These are phyloP conservation scores for Penicillium bialowiezense DNA, from an alignment of 495 filamentous ascomycete species.

Conservation along the genomic window DNA sequence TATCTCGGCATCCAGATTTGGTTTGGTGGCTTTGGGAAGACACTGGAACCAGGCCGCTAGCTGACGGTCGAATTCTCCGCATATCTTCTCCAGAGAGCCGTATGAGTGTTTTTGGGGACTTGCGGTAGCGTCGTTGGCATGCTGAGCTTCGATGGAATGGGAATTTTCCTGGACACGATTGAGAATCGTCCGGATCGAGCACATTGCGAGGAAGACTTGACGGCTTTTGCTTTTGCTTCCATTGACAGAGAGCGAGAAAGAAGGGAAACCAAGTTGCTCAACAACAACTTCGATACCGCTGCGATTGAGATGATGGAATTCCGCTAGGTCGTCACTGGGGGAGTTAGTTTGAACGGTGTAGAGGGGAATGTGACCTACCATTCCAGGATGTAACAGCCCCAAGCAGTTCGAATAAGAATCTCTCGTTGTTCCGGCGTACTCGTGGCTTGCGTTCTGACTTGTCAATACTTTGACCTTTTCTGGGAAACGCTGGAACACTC, in stretches of 20 bases:
- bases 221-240: constrained; percentile 1
- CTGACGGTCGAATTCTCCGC: constrained; percentile 15
- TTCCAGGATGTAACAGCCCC: constrained; percentile 21
- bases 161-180: constrained; percentile 10
- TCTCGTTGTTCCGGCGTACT: constrained; percentile 1
- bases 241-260: constrained; percentile 12
- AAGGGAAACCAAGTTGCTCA: constrained; percentile 1
- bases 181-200: constrained; percentile 18
- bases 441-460: constrained; percentile 9
- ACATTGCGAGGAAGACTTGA: constrained; percentile 20
- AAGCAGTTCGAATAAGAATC: constrained; percentile 12
- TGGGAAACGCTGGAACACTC: not conserved
- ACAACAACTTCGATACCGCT: constrained; percentile 17
- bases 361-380: constrained; percentile 6
- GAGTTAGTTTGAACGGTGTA: not conserved
- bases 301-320: constrained; percentile 17
- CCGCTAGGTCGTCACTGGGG: constrained; percentile 17
- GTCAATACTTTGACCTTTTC: constrained; percentile 6
- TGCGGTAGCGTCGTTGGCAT: not conserved
- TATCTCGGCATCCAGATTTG: constrained; percentile 7
- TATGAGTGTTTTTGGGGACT: constrained; percentile 6
- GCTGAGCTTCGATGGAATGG: not conserved
- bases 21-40: constrained; percentile 10
- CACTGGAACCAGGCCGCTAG: constrained; percentile 14
- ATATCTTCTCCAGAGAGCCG: constrained; percentile 12